A percentile compares a stretch with the other conserved stretches of the same genome.
Evolutionary conservation across 2,329 filamentous ascomycete species (phyloP).

Genomic region (Apiospora hydei): DNA sequence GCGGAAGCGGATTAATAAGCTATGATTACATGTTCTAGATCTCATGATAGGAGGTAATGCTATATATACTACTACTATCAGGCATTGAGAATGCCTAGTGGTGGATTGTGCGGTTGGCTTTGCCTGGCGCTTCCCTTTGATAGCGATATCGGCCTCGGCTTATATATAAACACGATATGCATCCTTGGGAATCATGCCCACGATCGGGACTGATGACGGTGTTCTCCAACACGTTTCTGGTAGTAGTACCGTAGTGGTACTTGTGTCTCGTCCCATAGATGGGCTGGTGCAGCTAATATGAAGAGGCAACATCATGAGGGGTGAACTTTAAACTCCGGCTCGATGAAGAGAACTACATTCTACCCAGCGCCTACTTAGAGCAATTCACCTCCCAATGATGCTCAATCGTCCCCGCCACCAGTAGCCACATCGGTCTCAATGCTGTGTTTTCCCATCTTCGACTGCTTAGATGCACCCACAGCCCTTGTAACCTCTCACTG

Average conservation of each 20-base stretch:
- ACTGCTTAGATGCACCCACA: neutral
- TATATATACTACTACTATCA: neutral
- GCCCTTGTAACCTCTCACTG: neutral
- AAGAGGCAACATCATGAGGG: neutral
- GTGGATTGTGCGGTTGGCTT: neutral
- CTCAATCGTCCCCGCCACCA: no score
- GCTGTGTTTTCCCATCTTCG: no score
- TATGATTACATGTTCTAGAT: neutral
- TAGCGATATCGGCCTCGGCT: neutral
- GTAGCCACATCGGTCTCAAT: no score
- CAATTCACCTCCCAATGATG: no score
- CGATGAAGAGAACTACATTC: neutral
- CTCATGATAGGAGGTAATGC: neutral
- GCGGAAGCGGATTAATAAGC: slow-evolving; percentile 5
- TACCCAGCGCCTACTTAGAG: neutral
- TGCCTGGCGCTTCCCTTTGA: neutral
- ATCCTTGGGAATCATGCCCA: neutral
- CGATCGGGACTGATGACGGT: neutral
- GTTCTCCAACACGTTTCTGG: no score
- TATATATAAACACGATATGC: neutral
- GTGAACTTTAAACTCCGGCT: neutral
- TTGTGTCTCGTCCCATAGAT: neutral
- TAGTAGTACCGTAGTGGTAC: neutral
- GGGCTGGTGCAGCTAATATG: neutral
- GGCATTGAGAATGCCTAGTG: neutral